A percentile compares a stretch with the other conserved stretches of the same genome.
Evolutionary conservation across 2,329 filamentous ascomycete species (phyloP).

Genomic region (Aspergillus calidoustus): DNA sequence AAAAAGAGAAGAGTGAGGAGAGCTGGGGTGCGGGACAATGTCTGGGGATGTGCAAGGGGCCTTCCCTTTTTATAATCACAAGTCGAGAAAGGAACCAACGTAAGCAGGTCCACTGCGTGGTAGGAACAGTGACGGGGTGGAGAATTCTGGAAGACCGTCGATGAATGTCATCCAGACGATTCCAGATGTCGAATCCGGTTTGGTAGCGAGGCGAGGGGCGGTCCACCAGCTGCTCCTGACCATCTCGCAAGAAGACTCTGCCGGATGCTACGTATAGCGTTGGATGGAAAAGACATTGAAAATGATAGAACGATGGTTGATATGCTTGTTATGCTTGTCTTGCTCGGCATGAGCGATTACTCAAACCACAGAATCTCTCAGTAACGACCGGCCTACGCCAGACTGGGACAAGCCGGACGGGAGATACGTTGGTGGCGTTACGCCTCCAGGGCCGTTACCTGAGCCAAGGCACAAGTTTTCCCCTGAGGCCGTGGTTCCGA

Average conservation of each 20-base stretch:
- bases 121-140: neutral
- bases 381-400: neutral
- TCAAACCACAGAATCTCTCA: no score
- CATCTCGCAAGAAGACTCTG: slow-evolving; percentile 4
- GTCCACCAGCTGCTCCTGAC: slow-evolving; percentile 4
- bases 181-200: slow-evolving; percentile 5
- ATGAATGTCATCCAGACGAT: slow-evolving; percentile 12
- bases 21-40: slow-evolving; percentile 3
- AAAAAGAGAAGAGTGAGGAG: neutral
- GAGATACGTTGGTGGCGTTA: slow-evolving; percentile 9
- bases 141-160: slow-evolving; percentile 12
- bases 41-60: slow-evolving; percentile 16
- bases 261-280: neutral
- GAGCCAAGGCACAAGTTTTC: neutral
- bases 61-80: slow-evolving; percentile 12
- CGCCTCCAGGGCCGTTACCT: neutral
- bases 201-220: slow-evolving; percentile 7
- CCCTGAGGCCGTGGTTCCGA: neutral
- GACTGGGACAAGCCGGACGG: neutral
- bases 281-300: neutral
- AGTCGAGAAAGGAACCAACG: slow-evolving; percentile 9
- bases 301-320: neutral
- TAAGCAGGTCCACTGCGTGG: slow-evolving; percentile 9
- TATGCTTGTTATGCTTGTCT: neutral
- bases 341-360: no score